These are phyloP conservation scores for Solanum dulcamara DNA, from an alignment of 257 asterid genomes.

Conservation along the genomic window DNA sequence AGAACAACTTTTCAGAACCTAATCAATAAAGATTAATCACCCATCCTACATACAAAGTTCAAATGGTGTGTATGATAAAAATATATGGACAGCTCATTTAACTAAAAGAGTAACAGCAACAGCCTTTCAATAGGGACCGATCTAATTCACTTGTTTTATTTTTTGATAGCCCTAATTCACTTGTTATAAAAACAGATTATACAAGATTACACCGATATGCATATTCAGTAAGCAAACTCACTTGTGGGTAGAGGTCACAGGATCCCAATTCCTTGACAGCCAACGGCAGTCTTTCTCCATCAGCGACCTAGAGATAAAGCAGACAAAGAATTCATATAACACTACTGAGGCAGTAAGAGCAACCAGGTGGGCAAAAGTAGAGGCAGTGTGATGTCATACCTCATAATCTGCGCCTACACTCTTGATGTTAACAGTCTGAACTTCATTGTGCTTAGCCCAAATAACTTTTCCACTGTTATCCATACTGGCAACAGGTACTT, in stretches of 20 bases:
- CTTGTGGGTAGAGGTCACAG: conserved; percentile 98
- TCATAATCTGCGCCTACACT: conserved; percentile 87
- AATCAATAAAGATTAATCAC: background rate
- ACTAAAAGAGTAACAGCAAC: background rate
- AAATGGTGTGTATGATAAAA: background rate
- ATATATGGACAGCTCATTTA: background rate
- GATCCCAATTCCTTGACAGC: conserved; percentile 95
- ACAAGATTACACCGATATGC: background rate
- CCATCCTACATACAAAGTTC: background rate
- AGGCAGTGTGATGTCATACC: conserved; percentile 22
- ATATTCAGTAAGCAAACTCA: conserved; percentile 13
- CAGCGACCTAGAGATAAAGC: conserved; percentile 46
- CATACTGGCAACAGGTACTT: conserved; percentile 97
- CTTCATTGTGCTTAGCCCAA: conserved; percentile 98
- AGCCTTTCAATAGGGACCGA: background rate
- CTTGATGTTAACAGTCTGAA: conserved; percentile 92
- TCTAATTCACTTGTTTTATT: background rate
- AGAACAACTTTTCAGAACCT: background rate
- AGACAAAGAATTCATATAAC: background rate
- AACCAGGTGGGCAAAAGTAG: background rate
- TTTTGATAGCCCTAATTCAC: background rate
- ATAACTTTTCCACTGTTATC: conserved; percentile 92
- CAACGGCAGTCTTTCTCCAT: conserved; percentile 92
- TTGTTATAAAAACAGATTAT: background rate
- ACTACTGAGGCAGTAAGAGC: background rate